Evolutionary conservation across 805 yeast species (phyloP).

Genomic region (Kazachstania psychrophila): DNA sequence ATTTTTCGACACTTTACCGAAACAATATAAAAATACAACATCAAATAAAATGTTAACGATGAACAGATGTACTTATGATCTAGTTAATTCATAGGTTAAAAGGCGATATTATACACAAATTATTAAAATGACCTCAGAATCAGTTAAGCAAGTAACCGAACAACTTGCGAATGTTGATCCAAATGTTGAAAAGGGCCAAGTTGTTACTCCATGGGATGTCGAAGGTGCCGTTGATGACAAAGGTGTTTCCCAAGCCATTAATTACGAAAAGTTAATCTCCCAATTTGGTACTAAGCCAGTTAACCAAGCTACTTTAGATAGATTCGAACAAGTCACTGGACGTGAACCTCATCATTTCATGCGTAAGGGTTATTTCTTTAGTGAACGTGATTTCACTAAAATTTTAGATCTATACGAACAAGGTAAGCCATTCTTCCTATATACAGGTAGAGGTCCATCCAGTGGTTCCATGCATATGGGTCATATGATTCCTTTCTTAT

Average conservation of each 20-base stretch:
- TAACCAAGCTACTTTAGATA: constrained; percentile 54
- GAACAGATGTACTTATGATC: too few relatives aligned
- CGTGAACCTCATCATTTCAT: constrained; percentile 83
- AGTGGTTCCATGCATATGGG: constrained; percentile 93
- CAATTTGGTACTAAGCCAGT: constrained; percentile 82
- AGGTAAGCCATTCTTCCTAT: constrained; percentile 89
- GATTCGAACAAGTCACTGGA: constrained; percentile 81
- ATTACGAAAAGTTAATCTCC: constrained; percentile 76
- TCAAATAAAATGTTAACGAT: too few relatives aligned
- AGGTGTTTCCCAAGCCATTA: constrained; percentile 83
- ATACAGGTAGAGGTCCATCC: constrained; percentile 97
- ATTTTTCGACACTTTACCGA: too few relatives aligned
- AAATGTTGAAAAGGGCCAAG: constrained; percentile 37
- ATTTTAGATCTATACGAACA: constrained; percentile 86
- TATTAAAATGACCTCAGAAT: constrained; percentile 2
- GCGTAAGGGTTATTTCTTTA: constrained; percentile 85
- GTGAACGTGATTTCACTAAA: constrained; percentile 72
- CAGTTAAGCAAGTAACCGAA: constrained; percentile 15
- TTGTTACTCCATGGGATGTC: constrained; percentile 96
- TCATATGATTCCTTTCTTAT: constrained; percentile 89
- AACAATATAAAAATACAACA: too few relatives aligned
- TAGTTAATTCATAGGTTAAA: too few relatives aligned
- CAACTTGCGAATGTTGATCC: constrained; percentile 14
- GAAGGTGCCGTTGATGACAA: constrained; percentile 91
- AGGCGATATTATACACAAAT: too few relatives aligned